Percentiles rank a stretch among this genome's conserved stretches.
Evolutionary conservation across 768 basidiomycete species (phyloP).

Genomic region (Agaricus bisporus): DNA sequence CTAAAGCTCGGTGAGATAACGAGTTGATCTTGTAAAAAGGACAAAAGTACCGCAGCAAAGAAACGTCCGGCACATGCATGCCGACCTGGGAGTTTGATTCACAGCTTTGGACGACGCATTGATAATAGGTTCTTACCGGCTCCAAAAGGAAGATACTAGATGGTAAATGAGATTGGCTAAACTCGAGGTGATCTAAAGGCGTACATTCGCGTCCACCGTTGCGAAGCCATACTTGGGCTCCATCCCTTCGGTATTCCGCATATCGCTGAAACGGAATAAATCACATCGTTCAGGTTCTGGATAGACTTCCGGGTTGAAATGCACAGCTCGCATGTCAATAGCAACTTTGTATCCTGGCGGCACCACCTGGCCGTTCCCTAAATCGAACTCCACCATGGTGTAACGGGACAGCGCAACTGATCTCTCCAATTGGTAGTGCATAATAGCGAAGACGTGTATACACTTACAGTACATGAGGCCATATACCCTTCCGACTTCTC

Average conservation of each 20-base stretch:
- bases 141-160: slow-evolving; percentile 33
- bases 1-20: slow-evolving; percentile 13
- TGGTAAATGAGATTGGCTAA: not conserved
- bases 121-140: slow-evolving; percentile 20
- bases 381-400: slow-evolving; percentile 21
- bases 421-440: not conserved
- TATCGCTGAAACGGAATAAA: slow-evolving; percentile 30
- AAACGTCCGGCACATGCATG: slow-evolving; percentile 32
- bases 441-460: not conserved
- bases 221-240: slow-evolving; percentile 29
- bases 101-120: not conserved
- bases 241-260: slow-evolving; percentile 21
- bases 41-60: slow-evolving; percentile 26
- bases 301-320: slow-evolving; percentile 29
- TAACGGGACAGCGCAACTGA: slow-evolving; percentile 26
- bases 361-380: slow-evolving; percentile 25
- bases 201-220: slow-evolving; percentile 27
- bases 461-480: slow-evolving; percentile 28
- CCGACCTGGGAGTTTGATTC: slow-evolving; percentile 19
- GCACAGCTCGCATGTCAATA: slow-evolving; percentile 28
- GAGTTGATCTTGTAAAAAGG: not conserved
- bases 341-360: slow-evolving; percentile 27
- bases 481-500: slow-evolving; percentile 29
- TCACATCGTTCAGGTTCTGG: slow-evolving; percentile 28
- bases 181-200: slow-evolving; percentile 8